Conservation (phyloP, 73 alveolate species). For the Blepharisma japonicum region DNA sequence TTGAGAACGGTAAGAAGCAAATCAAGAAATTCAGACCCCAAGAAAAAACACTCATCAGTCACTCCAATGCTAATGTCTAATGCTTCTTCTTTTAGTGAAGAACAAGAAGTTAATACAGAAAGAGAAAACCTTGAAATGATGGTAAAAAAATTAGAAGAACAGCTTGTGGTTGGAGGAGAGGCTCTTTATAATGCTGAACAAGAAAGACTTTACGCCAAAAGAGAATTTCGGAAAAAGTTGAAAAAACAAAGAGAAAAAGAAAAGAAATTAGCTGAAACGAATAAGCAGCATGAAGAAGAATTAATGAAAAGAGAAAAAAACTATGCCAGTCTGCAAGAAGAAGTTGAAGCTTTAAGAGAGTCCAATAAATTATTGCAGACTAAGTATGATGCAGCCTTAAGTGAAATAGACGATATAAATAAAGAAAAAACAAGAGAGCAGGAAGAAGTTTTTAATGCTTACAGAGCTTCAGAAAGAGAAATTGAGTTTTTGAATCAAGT, state of each 20-base stretch:
- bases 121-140: slow-evolving; percentile 29
- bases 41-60: not conserved
- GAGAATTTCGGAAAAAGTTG: slow-evolving; percentile 62
- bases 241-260: slow-evolving; percentile 62
- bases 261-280: slow-evolving; percentile 37
- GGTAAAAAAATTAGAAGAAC: slow-evolving; percentile 56
- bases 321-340: slow-evolving; percentile 58
- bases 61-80: slow-evolving; percentile 32
- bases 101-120: slow-evolving; percentile 32
- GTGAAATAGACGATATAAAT: slow-evolving; percentile 64
- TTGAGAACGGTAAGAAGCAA: not conserved
- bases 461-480: slow-evolving; percentile 57
- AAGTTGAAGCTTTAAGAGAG: slow-evolving; percentile 57
- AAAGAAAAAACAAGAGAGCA: slow-evolving; percentile 56
- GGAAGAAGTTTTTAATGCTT: slow-evolving; percentile 56
- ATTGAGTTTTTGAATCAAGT: slow-evolving; percentile 62
- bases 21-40: not conserved
- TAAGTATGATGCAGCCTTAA: slow-evolving; percentile 9
- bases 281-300: slow-evolving; percentile 60
- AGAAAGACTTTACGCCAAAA: slow-evolving; percentile 53
- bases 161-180: slow-evolving; percentile 47
- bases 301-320: slow-evolving; percentile 49
- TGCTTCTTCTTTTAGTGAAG: not conserved
- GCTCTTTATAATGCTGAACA: slow-evolving; percentile 41
- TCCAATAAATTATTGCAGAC: slow-evolving; percentile 26